These are phyloP conservation scores for Talaromyces sp. DNA, from an alignment of 2,329 filamentous ascomycete species.

Conservation along the genomic window DNA sequence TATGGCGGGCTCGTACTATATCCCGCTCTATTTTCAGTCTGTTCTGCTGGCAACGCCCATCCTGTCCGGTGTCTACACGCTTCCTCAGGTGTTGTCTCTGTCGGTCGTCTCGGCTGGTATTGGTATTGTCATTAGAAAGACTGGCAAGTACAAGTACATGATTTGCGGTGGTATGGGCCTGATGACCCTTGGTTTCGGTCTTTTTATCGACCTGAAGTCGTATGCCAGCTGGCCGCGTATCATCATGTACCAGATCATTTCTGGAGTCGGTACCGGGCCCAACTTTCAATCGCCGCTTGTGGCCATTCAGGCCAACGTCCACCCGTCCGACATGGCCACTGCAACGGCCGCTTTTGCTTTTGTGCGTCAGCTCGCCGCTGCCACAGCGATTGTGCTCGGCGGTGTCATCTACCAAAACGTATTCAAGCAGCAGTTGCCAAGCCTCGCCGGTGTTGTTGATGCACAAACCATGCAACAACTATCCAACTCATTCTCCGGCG, in stretches of 20 bases:
- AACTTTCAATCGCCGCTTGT: conserved; percentile 60
- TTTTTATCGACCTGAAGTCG: conserved; percentile 52
- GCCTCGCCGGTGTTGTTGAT: conserved; percentile 24
- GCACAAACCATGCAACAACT: conserved; percentile 20
- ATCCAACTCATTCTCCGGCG: conserved; percentile 29
- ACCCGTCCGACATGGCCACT: conserved; percentile 54
- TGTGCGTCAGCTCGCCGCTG: conserved; percentile 52
- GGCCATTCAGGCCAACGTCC: conserved; percentile 58
- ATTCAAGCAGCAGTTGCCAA: conserved; percentile 25
- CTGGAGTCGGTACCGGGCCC: conserved; percentile 56
- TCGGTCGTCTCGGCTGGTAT: conserved; percentile 56
- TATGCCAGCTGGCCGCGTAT: conserved; percentile 48
- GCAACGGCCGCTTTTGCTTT: conserved; percentile 59
- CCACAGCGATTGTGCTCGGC: conserved; percentile 55
- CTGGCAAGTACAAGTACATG: conserved; percentile 57
- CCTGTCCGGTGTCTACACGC: conserved; percentile 66
- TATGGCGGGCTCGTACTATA: conserved; percentile 71
- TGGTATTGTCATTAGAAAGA: conserved; percentile 68
- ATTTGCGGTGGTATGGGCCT: conserved; percentile 56
- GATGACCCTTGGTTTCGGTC: conserved; percentile 60
- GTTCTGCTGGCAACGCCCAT: conserved; percentile 64
- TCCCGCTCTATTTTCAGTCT: conserved; percentile 80
- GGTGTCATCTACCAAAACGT: conserved; percentile 43
- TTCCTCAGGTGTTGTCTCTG: conserved; percentile 63
- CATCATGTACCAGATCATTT: conserved; percentile 52